Conservation (phyloP, 2,329 filamentous ascomycete species). For the Claviceps purpurea region DNA sequence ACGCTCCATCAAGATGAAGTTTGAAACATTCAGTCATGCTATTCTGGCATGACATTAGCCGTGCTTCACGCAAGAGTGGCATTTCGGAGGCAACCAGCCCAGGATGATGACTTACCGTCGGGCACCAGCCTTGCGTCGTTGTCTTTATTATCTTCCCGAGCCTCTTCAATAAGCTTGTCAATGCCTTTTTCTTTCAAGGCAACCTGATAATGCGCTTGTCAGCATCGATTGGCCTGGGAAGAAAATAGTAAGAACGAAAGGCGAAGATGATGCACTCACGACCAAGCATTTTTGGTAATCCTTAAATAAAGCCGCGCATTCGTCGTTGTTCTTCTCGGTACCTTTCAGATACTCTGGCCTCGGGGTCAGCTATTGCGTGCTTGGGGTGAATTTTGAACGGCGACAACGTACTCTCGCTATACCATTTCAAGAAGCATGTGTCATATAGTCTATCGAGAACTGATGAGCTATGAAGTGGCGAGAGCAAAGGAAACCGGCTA, state of each 20-base stretch:
- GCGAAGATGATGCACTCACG: slow-evolving; percentile 30
- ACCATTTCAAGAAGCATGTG: slow-evolving; percentile 97
- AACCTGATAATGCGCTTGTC: slow-evolving; percentile 38
- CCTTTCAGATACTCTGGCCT: slow-evolving; percentile 74
- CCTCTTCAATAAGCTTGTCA: slow-evolving; percentile 84
- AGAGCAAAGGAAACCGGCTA: slow-evolving; percentile 2
- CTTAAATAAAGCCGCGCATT: slow-evolving; percentile 76
- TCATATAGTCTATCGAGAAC: slow-evolving; percentile 62
- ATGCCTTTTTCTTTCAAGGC: slow-evolving; percentile 82
- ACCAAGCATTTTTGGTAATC: slow-evolving; percentile 78
- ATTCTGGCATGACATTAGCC: not conserved
- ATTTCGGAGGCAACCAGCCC: not conserved
- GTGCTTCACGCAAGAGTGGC: not conserved
- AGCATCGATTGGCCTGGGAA: not conserved
- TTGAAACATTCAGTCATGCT: not conserved
- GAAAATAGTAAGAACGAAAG: not conserved
- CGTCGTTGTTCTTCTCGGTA: slow-evolving; percentile 64
- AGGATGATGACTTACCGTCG: slow-evolving; percentile 22
- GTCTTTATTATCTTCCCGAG: slow-evolving; percentile 77
- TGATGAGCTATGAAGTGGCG: slow-evolving; percentile 1
- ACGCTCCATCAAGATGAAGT: not conserved
- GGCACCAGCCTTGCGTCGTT: slow-evolving; percentile 51
- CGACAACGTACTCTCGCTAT: slow-evolving; percentile 73
- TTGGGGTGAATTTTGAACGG: not conserved
- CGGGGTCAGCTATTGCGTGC: not conserved